Conservation (phyloP, 495 filamentous ascomycete genomes). For the Astrothelium macrocarpum region DNA sequence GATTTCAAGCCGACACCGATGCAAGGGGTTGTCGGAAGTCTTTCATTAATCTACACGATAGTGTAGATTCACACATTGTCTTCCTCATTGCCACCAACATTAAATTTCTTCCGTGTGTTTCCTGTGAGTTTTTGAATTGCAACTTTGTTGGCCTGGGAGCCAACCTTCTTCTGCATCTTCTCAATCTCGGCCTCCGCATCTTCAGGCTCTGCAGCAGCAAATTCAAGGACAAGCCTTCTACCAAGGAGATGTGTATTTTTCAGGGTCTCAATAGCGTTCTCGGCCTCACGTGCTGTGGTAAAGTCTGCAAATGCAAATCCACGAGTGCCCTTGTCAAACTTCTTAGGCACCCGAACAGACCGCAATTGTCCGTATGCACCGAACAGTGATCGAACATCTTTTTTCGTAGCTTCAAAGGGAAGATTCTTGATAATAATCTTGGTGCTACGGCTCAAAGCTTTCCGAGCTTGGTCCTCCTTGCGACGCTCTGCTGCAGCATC, state of each 20-base stretch:
- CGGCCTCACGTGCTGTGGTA: conserved; percentile 79
- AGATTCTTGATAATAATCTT: conserved; percentile 98
- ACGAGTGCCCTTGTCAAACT: conserved; percentile 75
- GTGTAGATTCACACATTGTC: conserved; percentile 13
- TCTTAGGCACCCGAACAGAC: conserved; percentile 87
- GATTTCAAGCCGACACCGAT: not conserved
- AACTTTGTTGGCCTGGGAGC: conserved; percentile 76
- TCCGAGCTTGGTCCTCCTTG: conserved; percentile 71
- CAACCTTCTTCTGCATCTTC: conserved; percentile 91
- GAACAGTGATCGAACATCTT: conserved; percentile 78
- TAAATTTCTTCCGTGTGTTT: conserved; percentile 76
- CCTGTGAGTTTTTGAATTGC: conserved; percentile 78
- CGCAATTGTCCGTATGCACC: conserved; percentile 83
- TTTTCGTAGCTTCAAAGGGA: conserved; percentile 89
- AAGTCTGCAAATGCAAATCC: conserved; percentile 98
- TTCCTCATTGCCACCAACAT: conserved; percentile 61
- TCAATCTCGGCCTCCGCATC: conserved; percentile 93
- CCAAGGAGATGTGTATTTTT: conserved; percentile 90
- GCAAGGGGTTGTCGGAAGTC: not conserved
- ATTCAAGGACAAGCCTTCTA: conserved; percentile 78
- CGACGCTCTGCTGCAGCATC: conserved; percentile 81
- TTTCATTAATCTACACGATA: not conserved
- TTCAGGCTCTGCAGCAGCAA: conserved; percentile 70
- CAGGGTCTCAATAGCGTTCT: conserved; percentile 84
- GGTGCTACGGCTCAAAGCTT: conserved; percentile 58